Conservation (phyloP, 140 eudicot species). For the Anethum foeniculum region DNA sequence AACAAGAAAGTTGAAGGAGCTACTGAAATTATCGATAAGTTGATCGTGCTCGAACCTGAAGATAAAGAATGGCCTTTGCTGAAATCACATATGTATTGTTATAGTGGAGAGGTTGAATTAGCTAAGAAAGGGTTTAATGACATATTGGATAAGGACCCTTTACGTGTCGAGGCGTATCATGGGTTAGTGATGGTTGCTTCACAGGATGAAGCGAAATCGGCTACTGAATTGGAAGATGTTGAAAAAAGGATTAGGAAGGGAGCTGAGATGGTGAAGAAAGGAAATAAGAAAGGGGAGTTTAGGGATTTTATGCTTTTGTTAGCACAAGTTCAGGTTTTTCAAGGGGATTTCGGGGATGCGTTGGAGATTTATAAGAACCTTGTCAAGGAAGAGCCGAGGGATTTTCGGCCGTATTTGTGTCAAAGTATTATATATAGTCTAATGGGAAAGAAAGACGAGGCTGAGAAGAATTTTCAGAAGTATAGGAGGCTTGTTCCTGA, state of each 20-base stretch:
- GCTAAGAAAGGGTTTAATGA: slow-evolving; percentile 63
- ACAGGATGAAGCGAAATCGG: slow-evolving; percentile 27
- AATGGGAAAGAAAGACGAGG: slow-evolving; percentile 60
- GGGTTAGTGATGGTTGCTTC: slow-evolving; percentile 81
- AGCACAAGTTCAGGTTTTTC: slow-evolving; percentile 70
- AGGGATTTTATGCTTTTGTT: slow-evolving; percentile 76
- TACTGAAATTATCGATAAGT: slow-evolving; percentile 30
- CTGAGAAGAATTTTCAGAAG: slow-evolving; percentile 63
- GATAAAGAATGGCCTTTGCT: slow-evolving; percentile 63
- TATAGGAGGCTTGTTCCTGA: slow-evolving; percentile 77
- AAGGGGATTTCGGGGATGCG: slow-evolving; percentile 54
- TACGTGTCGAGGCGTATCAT: slow-evolving; percentile 71
- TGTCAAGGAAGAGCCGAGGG: slow-evolving; percentile 71
- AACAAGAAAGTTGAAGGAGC: slow-evolving; percentile 49
- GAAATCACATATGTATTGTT: slow-evolving; percentile 41
- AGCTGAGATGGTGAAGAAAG: slow-evolving; percentile 36
- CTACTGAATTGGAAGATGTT: slow-evolving; percentile 29
- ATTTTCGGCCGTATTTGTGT: slow-evolving; percentile 86
- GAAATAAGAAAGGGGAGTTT: slow-evolving; percentile 39
- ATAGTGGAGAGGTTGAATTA: slow-evolving; percentile 34
- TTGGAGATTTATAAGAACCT: slow-evolving; percentile 66
- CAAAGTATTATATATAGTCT: slow-evolving; percentile 81
- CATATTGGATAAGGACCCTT: slow-evolving; percentile 48
- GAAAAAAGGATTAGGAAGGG: slow-evolving; percentile 45
- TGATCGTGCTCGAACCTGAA: slow-evolving; percentile 54